Base-by-base conservation (phyloP, 768 basidiomycete species). In the Tricholoma sp. region DNA sequence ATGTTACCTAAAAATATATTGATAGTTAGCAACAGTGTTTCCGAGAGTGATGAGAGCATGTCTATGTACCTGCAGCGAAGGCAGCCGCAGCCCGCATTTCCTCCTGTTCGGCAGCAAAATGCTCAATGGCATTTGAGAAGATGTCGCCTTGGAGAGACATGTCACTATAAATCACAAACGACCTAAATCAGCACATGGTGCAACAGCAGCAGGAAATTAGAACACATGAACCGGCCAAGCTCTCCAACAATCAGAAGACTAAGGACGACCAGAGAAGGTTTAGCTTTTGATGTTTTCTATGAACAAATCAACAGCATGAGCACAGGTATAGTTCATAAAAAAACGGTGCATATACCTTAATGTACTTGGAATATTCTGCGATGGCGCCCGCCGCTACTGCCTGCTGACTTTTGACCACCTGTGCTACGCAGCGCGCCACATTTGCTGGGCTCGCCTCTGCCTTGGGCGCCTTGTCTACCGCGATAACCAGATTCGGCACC, bases 201-300 rank as follows among this genome's bases (percentile, higher is more conserved):
- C n/a, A 58, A 24, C 43, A 55, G 27, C 60, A 52, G 7, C n/a
- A 54, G 31, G 37, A 52, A 53, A 39, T 35, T 53, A 52, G 31
- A 37, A 74, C 84, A 58, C 57, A 91, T 86, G 65, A 86, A 87
- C 32, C 95, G 86, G 31, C 96, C 97, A 39, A 98, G 80, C 70
- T 98, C 97, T 49, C 97, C 97, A 51, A 98, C 78, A 39, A 93
- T 88, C 12, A 97, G 76, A 55, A 98, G 77, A 62, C 92, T 90
- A 21, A 99, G 80, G 31, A 93, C 86, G 6, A 92, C 79, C 39
- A 86, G 76, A 1, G 83, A 77, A 16, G 88, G 72, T 61, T 83
- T 83, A 6, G 86, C 81, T 68, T 87, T 88, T 8, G 85, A 82
- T 0, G 73, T 68, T 50, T 76, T 76, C 79, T 83, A 60, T 27